Evolutionary conservation across 1,284 basidiomycete species (phyloP).

Genomic region (Cryptococcus sp.): DNA sequence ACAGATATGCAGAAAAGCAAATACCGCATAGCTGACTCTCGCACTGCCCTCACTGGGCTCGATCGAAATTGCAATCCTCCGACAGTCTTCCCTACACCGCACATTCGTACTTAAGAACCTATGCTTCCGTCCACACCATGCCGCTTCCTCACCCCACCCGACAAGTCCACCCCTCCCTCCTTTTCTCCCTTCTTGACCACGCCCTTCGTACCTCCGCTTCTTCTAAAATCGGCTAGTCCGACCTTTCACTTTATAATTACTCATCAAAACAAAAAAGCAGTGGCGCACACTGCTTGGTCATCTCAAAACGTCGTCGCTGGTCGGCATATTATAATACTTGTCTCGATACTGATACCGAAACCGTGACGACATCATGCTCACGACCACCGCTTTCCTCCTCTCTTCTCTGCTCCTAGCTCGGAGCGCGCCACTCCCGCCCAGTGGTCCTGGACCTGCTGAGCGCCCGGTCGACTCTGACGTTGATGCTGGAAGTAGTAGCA

Average conservation of each 20-base stretch:
- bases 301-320: constrained; percentile 8
- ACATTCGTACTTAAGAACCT: too few relatives aligned
- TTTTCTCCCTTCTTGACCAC: neutral
- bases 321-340: neutral
- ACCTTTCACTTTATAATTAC: neutral
- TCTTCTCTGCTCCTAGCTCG: constrained; percentile 1
- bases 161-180: constrained; percentile 4
- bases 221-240: neutral
- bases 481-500: constrained; percentile 1
- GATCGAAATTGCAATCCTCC: too few relatives aligned
- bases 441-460: too few relatives aligned
- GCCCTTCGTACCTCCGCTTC: neutral
- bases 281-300: too few relatives aligned
- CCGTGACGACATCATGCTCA: constrained; percentile 1
- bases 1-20: too few relatives aligned
- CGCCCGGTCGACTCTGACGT: too few relatives aligned
- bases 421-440: too few relatives aligned
- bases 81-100: too few relatives aligned
- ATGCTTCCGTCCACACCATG: too few relatives aligned
- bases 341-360: constrained; percentile 1
- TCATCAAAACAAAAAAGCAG: neutral
- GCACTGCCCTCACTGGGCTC: too few relatives aligned
- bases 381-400: constrained; percentile 6
- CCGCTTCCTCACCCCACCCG: neutral
- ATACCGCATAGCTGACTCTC: too few relatives aligned